Percentiles rank a stretch among this genome's conserved stretches.
phyloP scores from a whole-genome alignment of 345 rosid species.

The Excoecaria cochinchinensis region DNA sequence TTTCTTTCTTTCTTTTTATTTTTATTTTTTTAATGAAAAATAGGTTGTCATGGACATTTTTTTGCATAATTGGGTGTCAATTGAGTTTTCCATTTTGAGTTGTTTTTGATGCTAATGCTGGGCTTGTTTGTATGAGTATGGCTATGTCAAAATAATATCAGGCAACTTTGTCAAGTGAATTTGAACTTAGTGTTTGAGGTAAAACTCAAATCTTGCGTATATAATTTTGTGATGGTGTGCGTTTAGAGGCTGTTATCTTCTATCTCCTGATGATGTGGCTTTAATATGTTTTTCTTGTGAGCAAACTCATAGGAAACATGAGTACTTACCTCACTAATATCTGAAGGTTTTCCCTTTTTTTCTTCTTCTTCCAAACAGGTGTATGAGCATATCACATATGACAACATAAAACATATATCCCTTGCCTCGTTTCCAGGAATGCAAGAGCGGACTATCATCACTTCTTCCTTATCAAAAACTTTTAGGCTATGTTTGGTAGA shows the following conservation, averaged over 20 bases:
- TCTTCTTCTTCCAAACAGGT: slow-evolving; percentile 30
- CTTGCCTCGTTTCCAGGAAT: slow-evolving; percentile 58
- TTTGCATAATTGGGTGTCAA: neutral
- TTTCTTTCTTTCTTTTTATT: too few relatives aligned
- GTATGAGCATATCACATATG: slow-evolving; percentile 50
- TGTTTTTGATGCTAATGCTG: neutral
- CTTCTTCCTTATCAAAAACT: slow-evolving; percentile 59
- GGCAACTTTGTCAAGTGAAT: neutral
- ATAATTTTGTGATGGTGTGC: neutral
- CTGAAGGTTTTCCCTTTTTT: neutral
- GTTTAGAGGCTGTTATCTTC: neutral
- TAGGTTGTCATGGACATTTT: neutral
- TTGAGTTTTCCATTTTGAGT: neutral
- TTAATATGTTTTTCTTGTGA: neutral
- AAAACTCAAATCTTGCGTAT: neutral
- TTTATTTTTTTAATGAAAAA: neutral
- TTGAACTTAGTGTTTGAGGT: neutral
- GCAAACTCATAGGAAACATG: neutral
- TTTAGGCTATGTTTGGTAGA: too few relatives aligned
- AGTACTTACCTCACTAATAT: neutral
- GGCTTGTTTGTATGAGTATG: neutral
- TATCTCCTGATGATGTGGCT: neutral
- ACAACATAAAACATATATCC: slow-evolving; percentile 40
- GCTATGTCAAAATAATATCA: neutral
- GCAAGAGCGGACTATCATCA: slow-evolving; percentile 55